Evolutionary conservation across 345 rosid genomes (phyloP).

Genomic region (Acer campestre): DNA sequence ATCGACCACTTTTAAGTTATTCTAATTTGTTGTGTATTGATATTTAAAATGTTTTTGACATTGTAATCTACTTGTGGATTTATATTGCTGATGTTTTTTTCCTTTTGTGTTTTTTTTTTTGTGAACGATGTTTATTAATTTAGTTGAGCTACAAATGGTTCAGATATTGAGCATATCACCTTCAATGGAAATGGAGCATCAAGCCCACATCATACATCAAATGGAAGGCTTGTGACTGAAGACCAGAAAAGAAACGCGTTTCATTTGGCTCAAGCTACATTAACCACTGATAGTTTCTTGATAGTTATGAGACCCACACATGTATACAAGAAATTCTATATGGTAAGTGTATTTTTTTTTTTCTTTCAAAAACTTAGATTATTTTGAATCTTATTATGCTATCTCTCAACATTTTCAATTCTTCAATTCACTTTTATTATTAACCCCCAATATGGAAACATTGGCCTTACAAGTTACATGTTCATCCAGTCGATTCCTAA

Average conservation of each 20-base stretch:
- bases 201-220: slow-evolving; percentile 25
- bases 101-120: background rate
- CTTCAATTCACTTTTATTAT: background rate
- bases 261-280: slow-evolving; percentile 32
- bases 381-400: background rate
- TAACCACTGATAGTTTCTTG: slow-evolving; percentile 31
- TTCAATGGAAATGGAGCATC: slow-evolving; percentile 1
- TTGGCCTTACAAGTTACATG: background rate
- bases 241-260: slow-evolving; percentile 31
- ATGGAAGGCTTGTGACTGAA: slow-evolving; percentile 39
- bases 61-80: background rate
- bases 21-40: background rate
- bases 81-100: background rate
- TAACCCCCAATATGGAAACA: background rate
- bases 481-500: slow-evolving; percentile 40
- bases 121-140: background rate
- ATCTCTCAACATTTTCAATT: background rate
- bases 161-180: slow-evolving; percentile 4
- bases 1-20: background rate
- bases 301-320: slow-evolving; percentile 43
- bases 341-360: slow-evolving; percentile 34
- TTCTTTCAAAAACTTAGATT: background rate
- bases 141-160: slow-evolving; percentile 9
- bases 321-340: slow-evolving; percentile 33
- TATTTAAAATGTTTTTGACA: background rate